Evolutionary conservation across 2,329 filamentous ascomycete genomes (phyloP), one percentile per base, ranked within the genome.

Genomic region (Clonostachys rhizophaga): DNA sequence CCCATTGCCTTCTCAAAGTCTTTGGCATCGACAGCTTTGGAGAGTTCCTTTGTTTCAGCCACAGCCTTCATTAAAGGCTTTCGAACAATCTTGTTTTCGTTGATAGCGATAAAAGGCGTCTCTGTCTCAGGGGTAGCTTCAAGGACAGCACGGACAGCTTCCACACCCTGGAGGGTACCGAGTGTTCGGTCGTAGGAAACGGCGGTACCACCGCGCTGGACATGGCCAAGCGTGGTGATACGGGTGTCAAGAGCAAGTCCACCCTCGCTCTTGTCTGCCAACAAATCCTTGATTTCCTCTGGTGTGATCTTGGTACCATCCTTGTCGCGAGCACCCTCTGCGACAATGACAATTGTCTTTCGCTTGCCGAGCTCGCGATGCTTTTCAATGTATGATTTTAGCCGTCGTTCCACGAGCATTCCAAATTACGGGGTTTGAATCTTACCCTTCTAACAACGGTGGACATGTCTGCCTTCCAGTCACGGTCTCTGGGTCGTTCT

Each of bases 261-360:
- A 10, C 63, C 60, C 30, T 68, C 62, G 17, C 87, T 73, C 60
- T 82, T 82, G 60, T 86, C 80, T 36, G 90, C 86, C n/a, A 99
- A 81, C 44, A 97, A 82, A 56, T 92, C 81, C 66, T 94, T 96
- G 66, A 99, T 88, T 68, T 87, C 86, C 16, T 76, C 72, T 10
- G 90, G 84, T 1, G 83, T 83, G 59, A 99, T 95, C 68, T 89
- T 92, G 62, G 86, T 87, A 49, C 96, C 82, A 46, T 92, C 71
- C 53, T 80, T 79, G 69, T 96, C 91, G 55, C 91, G 86, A 42
- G 94, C 94, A 55, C 94, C 94, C 70, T 99, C 94, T 45, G 94
- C 94, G 45, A 99, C 87, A 58, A 99, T 96, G 59, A 99, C 92
- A 58, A 97, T 97, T 2, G 94, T 97, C 75, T 96, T 95, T 59